These are phyloP conservation scores for Fusarium siculi DNA, from an alignment of 2,329 filamentous ascomycete genomes.

Conservation along the genomic window DNA sequence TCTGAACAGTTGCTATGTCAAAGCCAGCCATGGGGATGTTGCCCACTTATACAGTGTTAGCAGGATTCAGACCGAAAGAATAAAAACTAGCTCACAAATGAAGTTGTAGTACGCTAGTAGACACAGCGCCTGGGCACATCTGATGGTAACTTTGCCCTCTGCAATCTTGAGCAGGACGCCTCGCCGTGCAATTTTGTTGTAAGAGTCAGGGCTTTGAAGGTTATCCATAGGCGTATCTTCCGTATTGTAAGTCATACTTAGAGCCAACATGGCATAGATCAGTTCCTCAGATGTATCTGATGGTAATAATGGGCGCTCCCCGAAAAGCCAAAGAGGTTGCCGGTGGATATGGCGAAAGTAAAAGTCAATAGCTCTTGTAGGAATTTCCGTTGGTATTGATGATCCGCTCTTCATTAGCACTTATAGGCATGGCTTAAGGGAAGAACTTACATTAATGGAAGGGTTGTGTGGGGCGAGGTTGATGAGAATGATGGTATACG, in stretches of 20 bases:
- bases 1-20: constrained; percentile 18
- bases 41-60: neutral
- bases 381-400: neutral
- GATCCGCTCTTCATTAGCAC: neutral
- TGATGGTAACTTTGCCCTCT: neutral
- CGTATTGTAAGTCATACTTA: neutral
- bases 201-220: neutral
- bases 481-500: neutral
- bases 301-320: neutral
- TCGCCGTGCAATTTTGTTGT: neutral
- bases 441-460: neutral
- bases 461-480: neutral
- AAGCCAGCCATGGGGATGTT: constrained; percentile 20
- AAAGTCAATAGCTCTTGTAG: constrained; percentile 3
- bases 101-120: constrained; percentile 18
- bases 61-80: too few relatives aligned
- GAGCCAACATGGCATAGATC: neutral
- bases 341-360: constrained; percentile 26
- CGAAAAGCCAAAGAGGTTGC: constrained; percentile 28
- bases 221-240: neutral
- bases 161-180: constrained; percentile 20
- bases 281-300: constrained; percentile 3
- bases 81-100: neutral
- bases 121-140: constrained; percentile 8
- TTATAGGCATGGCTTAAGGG: accelerated